phyloP scores from a whole-genome alignment of 495 filamentous ascomycete species.

The Aspergillus taichungensis region DNA sequence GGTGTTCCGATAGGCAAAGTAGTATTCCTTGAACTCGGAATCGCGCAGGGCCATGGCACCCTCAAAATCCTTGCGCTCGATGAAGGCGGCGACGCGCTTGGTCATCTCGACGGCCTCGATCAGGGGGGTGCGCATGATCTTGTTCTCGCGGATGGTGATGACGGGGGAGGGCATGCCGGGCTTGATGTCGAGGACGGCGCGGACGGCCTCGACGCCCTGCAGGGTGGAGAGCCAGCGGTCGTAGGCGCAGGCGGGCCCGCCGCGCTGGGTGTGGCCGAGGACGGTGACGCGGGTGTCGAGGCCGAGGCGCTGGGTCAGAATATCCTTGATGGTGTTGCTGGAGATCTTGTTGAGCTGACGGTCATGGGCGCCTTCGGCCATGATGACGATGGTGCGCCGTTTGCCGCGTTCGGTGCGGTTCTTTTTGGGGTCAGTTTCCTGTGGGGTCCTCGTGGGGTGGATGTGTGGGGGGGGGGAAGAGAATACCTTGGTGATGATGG shows the following conservation, averaged over 20 bases:
- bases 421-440: slow-evolving; percentile 40
- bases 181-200: slow-evolving; percentile 85
- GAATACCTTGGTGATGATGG: slow-evolving; percentile 63
- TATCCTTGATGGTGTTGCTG: slow-evolving; percentile 69
- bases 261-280: slow-evolving; percentile 91
- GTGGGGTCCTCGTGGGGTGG: not conserved
- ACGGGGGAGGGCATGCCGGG: slow-evolving; percentile 88
- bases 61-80: slow-evolving; percentile 73
- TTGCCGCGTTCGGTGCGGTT: slow-evolving; percentile 80
- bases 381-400: slow-evolving; percentile 94
- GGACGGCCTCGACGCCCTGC: slow-evolving; percentile 93
- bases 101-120: slow-evolving; percentile 83
- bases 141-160: slow-evolving; percentile 95
- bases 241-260: slow-evolving; percentile 85
- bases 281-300: slow-evolving; percentile 94
- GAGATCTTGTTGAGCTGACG: slow-evolving; percentile 76
- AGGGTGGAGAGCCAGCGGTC: slow-evolving; percentile 89
- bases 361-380: slow-evolving; percentile 91
- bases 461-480: too few species aligned
- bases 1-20: slow-evolving; percentile 81
- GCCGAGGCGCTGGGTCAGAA: slow-evolving; percentile 68
- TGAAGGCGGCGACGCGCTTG: slow-evolving; percentile 70
- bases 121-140: slow-evolving; percentile 81
- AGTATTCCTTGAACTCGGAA: slow-evolving; percentile 90
- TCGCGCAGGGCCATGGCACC: slow-evolving; percentile 80